Evolutionary conservation across 352 stramenopile species (phyloP), one percentile per base, ranked within the genome.

Genomic region (Globisporangium spinosum): DNA sequence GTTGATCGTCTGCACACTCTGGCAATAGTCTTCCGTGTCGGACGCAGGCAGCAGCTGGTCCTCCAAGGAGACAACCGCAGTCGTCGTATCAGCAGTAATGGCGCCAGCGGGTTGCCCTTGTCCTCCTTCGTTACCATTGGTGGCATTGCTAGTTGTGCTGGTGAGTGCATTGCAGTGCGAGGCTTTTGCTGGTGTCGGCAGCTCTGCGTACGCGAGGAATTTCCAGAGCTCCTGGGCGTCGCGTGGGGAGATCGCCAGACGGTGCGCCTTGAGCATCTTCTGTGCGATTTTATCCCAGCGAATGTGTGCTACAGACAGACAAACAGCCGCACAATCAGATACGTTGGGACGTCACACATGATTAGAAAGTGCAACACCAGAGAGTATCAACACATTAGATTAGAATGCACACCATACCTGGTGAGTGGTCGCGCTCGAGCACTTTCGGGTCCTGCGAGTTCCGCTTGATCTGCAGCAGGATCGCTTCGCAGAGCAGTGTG

Each of bases 201-300:
- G 38, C 32, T 85, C 57, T 0, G 72, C 81, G 60, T 93, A 93
- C n/a, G 85, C 78, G 40, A 93, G 65, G 56, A 86, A 93, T 70
- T 91, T 93, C 85, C 85, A 93, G 23, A 91, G 71, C 20, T 68
- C 12, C 67, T 90, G 85, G 34, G 82, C 90, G 2, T 86, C 77
- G 38, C 62, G 64, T 0, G 80, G 53, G 12, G 59, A 70, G 45
- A 88, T 61, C 22, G 34, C 43, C 8, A 91, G 40, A 0, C 75
- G 72, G 35, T 90, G 78, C 10, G 66, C 77, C 55, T 62, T 68
- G 23, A 72, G 58, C 70, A 93, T 72, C 15, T 68, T 74, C 56
- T 69, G 73, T 5, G 77, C 65, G 6, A 93, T 74, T 8, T 72
- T 45, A 23, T 74, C 70, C 85, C 85, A 93, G 8, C 70, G 64